These are phyloP conservation scores for Tricladium varicosporioides DNA, from an alignment of 2,329 filamentous ascomycete genomes.

Conservation along the genomic window DNA sequence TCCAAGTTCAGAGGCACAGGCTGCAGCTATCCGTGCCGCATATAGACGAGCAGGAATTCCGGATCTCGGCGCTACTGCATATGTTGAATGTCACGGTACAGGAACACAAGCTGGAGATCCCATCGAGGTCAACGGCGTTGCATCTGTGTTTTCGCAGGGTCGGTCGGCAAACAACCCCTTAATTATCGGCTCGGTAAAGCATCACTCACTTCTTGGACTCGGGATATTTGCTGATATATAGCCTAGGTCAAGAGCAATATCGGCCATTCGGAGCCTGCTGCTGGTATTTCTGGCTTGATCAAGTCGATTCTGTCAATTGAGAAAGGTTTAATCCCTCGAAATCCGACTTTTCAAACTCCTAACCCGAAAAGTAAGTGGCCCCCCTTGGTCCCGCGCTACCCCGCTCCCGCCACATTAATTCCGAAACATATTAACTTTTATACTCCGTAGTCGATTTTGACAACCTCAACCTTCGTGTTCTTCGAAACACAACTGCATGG, in stretches of 20 bases:
- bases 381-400: too few species aligned
- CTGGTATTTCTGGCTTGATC: slow-evolving; percentile 37
- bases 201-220: too few species aligned
- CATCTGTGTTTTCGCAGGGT: slow-evolving; percentile 5
- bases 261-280: slow-evolving; percentile 35
- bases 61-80: slow-evolving; percentile 15
- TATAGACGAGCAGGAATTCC: slow-evolving; percentile 6
- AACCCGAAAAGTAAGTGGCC: slow-evolving; percentile 31
- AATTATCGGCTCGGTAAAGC: slow-evolving; percentile 11
- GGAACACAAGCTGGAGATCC: slow-evolving; percentile 20
- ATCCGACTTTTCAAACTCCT: slow-evolving; percentile 38
- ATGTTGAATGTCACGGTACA: slow-evolving; percentile 21
- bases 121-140: slow-evolving; percentile 15
- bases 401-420: too few species aligned
- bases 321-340: slow-evolving; percentile 40
- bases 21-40: slow-evolving; percentile 6
- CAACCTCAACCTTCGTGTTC: slow-evolving; percentile 15
- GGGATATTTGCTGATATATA: neutral
- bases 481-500: slow-evolving; percentile 12
- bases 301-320: slow-evolving; percentile 41
- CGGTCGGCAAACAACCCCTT: slow-evolving; percentile 1
- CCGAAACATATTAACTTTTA: too few species aligned
- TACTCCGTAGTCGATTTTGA: slow-evolving; percentile 1
- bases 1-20: slow-evolving; percentile 46
- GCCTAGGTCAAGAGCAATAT: slow-evolving; percentile 23